These are phyloP conservation scores for Penicillium tannophilum DNA, from an alignment of 495 filamentous ascomycete genomes.

Conservation along the genomic window DNA sequence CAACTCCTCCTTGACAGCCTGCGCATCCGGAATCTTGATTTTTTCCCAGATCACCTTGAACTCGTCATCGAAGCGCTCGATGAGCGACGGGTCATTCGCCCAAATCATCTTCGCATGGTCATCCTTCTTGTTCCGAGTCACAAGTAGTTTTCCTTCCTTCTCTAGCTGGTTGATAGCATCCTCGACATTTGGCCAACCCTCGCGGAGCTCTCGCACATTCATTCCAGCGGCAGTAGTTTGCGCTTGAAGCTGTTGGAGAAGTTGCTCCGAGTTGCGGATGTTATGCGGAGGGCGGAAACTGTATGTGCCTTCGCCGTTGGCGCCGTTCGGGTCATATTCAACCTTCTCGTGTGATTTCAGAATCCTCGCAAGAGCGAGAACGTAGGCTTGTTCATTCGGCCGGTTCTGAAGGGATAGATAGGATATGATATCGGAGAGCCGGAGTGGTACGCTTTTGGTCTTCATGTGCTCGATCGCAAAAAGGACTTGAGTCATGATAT, in stretches of 20 bases:
- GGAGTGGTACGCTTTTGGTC: constrained; percentile 68
- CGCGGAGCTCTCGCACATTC: constrained; percentile 82
- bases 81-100: constrained; percentile 79
- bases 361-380: constrained; percentile 47
- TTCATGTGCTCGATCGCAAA: constrained; percentile 87
- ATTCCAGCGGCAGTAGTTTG: constrained; percentile 82
- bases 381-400: constrained; percentile 46
- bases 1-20: constrained; percentile 74
- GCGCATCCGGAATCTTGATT: constrained; percentile 72
- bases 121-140: constrained; percentile 92
- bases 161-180: constrained; percentile 78
- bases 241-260: constrained; percentile 76
- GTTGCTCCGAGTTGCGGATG: constrained; percentile 70
- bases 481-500: constrained; percentile 80
- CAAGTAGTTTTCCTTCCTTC: constrained; percentile 73
- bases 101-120: constrained; percentile 82
- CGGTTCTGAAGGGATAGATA: constrained; percentile 70
- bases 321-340: constrained; percentile 63
- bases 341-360: constrained; percentile 65
- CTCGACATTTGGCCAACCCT: constrained; percentile 87
- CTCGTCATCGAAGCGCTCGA: constrained; percentile 75
- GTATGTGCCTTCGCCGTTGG: constrained; percentile 67
- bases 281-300: constrained; percentile 76
- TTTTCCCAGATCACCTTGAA: constrained; percentile 83
- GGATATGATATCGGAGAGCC: constrained; percentile 69